These are phyloP conservation scores for Triticum turgidum DNA, from an alignment of 176 grass and related monocot species.

Conservation along the genomic window DNA sequence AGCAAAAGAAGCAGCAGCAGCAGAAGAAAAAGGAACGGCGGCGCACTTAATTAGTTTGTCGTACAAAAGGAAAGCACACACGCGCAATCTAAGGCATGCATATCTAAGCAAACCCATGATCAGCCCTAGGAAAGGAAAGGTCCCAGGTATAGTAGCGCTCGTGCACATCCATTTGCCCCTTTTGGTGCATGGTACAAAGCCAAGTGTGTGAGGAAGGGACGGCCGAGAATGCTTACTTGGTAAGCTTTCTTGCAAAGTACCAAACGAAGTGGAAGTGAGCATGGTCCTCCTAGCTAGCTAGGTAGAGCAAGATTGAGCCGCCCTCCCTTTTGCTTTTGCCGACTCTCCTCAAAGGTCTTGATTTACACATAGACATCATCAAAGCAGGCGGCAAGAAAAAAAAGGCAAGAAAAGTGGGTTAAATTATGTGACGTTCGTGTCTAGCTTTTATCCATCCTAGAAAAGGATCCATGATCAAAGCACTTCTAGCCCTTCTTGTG, in stretches of 20 bases:
- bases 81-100: not conserved
- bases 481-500: slow-evolving; percentile 5
- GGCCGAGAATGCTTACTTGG: not conserved
- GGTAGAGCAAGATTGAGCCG: slow-evolving; percentile 17
- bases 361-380: slow-evolving; percentile 53
- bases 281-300: slow-evolving; percentile 14
- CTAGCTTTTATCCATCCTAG: slow-evolving; percentile 30
- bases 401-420: slow-evolving; percentile 19
- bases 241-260: slow-evolving; percentile 37
- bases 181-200: slow-evolving; percentile 18
- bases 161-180: slow-evolving; percentile 17
- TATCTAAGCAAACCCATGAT: slow-evolving; percentile 26
- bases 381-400: slow-evolving; percentile 40
- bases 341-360: slow-evolving; percentile 38
- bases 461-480: slow-evolving; percentile 16
- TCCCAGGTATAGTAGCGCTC: not conserved
- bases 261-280: slow-evolving; percentile 27
- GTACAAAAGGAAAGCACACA: not conserved
- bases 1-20: not conserved
- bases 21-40: not conserved
- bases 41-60: not conserved
- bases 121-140: not conserved
- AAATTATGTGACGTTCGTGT: slow-evolving; percentile 34
- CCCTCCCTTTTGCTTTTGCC: slow-evolving; percentile 50
- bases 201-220: slow-evolving; percentile 24